Percentiles rank a stretch among this genome's conserved stretches.
Evolutionary conservation across 2,329 filamentous ascomycete genomes (phyloP).

Genomic region (Pseudogymnoascus sp.): DNA sequence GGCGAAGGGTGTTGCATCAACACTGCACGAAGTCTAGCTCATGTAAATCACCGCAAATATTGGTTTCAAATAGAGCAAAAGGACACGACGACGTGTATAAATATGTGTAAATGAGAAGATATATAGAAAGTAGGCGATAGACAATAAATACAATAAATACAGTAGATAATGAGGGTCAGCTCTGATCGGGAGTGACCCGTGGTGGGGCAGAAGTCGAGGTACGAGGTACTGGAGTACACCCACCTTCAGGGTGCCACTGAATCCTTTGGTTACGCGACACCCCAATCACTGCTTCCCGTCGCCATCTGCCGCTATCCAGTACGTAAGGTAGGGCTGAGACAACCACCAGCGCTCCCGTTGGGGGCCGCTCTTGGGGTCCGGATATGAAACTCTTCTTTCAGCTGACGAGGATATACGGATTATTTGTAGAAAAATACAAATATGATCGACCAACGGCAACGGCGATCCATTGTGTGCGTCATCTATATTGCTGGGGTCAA

Average conservation of each 20-base stretch:
- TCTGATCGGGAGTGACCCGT: constrained; percentile 9
- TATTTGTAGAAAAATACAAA: neutral
- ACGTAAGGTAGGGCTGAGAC: constrained; percentile 7
- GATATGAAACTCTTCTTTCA: neutral
- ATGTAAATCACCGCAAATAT: constrained; percentile 3
- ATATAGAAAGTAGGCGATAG: neutral
- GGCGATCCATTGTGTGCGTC: neutral
- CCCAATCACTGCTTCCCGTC: constrained; percentile 5
- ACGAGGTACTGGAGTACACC: neutral
- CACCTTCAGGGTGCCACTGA: neutral
- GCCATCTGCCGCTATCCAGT: neutral
- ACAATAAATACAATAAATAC: neutral
- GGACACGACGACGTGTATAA: neutral
- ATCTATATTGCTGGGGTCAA: neutral
- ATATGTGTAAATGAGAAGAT: neutral
- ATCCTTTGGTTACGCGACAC: constrained; percentile 1
- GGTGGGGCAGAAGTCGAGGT: neutral
- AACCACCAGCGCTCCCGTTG: neutral
- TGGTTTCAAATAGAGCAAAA: constrained; percentile 2
- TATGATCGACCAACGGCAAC: neutral
- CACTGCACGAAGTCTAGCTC: neutral
- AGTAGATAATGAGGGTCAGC: neutral
- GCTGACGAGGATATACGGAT: neutral
- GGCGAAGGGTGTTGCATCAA: neutral
- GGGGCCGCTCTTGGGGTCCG: neutral